Evolutionary conservation across 1,284 basidiomycete genomes (phyloP).

Genomic region (Ustilago xerochloae): DNA sequence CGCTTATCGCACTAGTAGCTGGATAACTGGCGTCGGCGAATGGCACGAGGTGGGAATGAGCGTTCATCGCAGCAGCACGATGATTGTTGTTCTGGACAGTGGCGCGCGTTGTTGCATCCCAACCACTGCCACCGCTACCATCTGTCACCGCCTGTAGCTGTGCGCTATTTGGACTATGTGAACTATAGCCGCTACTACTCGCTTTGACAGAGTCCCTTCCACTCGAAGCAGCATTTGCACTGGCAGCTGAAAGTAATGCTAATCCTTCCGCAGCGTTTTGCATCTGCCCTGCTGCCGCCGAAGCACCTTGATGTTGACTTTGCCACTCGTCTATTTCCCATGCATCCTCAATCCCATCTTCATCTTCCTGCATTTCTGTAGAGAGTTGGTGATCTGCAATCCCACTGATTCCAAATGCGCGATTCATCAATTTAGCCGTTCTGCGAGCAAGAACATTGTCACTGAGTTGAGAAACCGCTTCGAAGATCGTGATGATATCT

Average conservation of each 20-base stretch:
- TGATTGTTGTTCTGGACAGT: not conserved
- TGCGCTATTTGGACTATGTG: no score
- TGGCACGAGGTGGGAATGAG: not conserved
- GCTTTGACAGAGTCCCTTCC: not conserved
- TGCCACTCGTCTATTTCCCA: constrained; percentile 12
- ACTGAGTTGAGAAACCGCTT: constrained; percentile 24
- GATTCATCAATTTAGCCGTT: constrained; percentile 18
- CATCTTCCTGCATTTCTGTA: not conserved
- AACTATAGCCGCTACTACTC: not conserved
- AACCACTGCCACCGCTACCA: not conserved
- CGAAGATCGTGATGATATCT: constrained; percentile 23
- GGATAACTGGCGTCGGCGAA: not conserved
- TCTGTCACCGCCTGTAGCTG: no score
- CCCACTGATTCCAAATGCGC: constrained; percentile 15
- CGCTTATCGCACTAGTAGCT: not conserved
- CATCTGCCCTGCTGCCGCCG: constrained; percentile 10
- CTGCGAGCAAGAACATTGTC: constrained; percentile 18
- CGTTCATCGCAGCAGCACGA: not conserved
- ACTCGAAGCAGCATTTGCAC: constrained; percentile 10
- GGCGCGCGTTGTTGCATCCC: not conserved
- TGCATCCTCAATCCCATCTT: constrained; percentile 13
- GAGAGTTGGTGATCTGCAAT: constrained; percentile 3
- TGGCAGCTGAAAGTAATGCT: constrained; percentile 29
- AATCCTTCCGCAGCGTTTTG: constrained; percentile 37
- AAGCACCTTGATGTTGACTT: not conserved